Conservation (phyloP, 2,329 filamentous ascomycete genomes). For the Trichophyton schoenleinii region DNA sequence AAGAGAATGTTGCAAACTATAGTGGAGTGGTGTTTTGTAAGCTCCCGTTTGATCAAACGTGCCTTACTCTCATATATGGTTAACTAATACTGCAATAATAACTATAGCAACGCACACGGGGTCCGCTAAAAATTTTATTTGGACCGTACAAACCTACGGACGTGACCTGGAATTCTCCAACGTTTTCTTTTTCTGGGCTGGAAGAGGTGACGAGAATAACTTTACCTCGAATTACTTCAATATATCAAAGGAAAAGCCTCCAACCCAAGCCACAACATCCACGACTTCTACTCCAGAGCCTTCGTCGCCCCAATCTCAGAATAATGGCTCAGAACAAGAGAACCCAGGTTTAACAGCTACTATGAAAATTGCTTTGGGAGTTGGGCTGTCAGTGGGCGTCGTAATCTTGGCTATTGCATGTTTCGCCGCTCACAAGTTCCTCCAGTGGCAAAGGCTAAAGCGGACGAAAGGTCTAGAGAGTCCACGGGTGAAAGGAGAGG, state of each 20-base stretch:
- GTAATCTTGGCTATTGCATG: background rate
- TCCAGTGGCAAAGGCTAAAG: background rate
- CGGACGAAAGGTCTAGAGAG: background rate
- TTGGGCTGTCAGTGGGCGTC: background rate
- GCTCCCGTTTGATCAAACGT: background rate
- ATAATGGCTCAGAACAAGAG: background rate
- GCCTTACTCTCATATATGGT: background rate
- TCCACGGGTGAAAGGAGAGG: background rate
- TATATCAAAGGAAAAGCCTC: conserved; percentile 1
- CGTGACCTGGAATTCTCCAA: conserved; percentile 6
- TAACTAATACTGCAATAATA: background rate
- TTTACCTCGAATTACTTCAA: conserved; percentile 8
- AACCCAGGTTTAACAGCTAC: background rate
- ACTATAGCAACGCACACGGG: background rate
- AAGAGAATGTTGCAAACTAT: background rate
- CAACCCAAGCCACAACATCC: background rate
- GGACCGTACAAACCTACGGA: conserved; percentile 6
- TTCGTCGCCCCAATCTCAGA: background rate
- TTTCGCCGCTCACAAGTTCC: background rate
- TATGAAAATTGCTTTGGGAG: background rate
- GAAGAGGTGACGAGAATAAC: background rate
- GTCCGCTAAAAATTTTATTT: conserved; percentile 5
- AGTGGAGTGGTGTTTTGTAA: background rate
- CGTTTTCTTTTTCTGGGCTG: conserved; percentile 10
- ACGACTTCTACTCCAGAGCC: background rate